Conservation (phyloP, 140 eudicot species). For the Stevia rebaudiana region DNA sequence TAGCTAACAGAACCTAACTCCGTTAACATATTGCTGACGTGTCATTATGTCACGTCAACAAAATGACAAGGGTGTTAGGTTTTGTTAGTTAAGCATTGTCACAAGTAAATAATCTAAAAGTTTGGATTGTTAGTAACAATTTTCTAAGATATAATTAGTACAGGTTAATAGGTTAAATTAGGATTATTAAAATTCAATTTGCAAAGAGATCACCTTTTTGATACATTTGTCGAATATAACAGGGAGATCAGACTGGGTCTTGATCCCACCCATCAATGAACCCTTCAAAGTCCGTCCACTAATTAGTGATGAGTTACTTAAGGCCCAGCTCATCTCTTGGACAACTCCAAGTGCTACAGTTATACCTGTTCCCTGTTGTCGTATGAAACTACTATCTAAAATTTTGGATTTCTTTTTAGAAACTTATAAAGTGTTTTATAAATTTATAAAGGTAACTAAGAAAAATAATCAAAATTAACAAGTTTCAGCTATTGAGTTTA, state of each 20-base stretch:
- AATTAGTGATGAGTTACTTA: constrained; percentile 22
- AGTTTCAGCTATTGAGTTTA: not conserved
- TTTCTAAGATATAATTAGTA: too few relatives aligned
- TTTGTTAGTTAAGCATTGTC: too few relatives aligned
- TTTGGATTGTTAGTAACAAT: too few relatives aligned
- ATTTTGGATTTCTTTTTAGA: too few relatives aligned
- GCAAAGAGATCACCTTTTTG: constrained; percentile 44
- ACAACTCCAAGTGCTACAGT: constrained; percentile 45
- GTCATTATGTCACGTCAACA: too few relatives aligned
- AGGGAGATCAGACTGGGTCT: constrained; percentile 49
- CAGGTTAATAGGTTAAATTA: too few relatives aligned
- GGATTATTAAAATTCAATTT: too few relatives aligned
- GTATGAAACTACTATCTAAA: not conserved
- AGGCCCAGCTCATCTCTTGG: constrained; percentile 10
- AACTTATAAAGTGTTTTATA: too few relatives aligned
- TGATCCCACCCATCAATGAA: constrained; percentile 52
- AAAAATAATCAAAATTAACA: not conserved
- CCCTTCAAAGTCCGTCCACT: constrained; percentile 43
- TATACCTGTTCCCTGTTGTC: constrained; percentile 51
- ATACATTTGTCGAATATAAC: constrained; percentile 42
- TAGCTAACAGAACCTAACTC: too few relatives aligned
- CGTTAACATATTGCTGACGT: too few relatives aligned
- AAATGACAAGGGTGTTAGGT: too few relatives aligned
- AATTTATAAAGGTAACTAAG: not conserved
- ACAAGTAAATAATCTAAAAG: too few relatives aligned